A percentile compares a stretch with the other conserved stretches of the same genome.
These are phyloP conservation scores for Nepenthes alata DNA, from an alignment of 179 eudicot species.

Conservation along the genomic window DNA sequence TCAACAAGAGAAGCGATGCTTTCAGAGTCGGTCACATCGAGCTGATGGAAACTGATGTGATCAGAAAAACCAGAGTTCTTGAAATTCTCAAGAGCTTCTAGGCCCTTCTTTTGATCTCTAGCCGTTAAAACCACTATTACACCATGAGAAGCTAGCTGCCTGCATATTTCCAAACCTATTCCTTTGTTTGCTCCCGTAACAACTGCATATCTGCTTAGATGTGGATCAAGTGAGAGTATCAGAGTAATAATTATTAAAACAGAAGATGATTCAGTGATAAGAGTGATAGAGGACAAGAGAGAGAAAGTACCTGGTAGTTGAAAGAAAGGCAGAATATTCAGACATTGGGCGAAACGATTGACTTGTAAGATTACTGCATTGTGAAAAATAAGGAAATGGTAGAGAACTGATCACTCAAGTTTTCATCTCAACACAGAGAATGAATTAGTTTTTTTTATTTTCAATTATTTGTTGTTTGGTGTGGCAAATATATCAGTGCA, in stretches of 20 bases:
- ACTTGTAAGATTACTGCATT: too few relatives aligned
- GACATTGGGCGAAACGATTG: too few relatives aligned
- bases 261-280: too few relatives aligned
- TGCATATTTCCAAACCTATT: slow-evolving; percentile 49
- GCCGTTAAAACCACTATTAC: slow-evolving; percentile 41
- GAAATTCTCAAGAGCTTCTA: slow-evolving; percentile 36
- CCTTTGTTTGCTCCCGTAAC: slow-evolving; percentile 65
- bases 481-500: too few relatives aligned
- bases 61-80: slow-evolving; percentile 19
- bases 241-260: background rate
- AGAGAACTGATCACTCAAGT: too few relatives aligned
- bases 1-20: slow-evolving; percentile 29
- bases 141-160: slow-evolving; percentile 43
- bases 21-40: slow-evolving; percentile 31
- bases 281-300: too few relatives aligned
- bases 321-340: too few relatives aligned
- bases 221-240: background rate
- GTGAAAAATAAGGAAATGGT: too few relatives aligned
- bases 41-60: slow-evolving; percentile 33
- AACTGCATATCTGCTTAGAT: slow-evolving; percentile 34
- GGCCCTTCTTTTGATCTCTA: slow-evolving; percentile 40
- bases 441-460: too few relatives aligned
- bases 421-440: too few relatives aligned
- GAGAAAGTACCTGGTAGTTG: too few relatives aligned
- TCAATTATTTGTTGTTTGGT: too few relatives aligned